These are phyloP conservation scores for Cyamopsis tetragonoloba DNA, from an alignment of 306 rosid species.

Conservation along the genomic window DNA sequence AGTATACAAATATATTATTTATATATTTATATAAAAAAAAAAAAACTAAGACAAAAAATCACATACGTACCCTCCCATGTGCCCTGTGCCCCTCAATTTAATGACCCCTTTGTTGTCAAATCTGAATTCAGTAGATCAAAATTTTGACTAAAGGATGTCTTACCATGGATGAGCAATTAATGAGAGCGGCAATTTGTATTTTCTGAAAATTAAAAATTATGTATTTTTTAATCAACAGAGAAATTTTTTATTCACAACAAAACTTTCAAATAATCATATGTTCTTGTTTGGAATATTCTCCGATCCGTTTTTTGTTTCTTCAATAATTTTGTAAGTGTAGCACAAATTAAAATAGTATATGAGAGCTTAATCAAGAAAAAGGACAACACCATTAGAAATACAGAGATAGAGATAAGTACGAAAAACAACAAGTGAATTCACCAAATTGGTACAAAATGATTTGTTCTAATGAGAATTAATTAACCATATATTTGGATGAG, in stretches of 20 bases:
- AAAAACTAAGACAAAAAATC: neutral
- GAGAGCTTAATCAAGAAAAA: no score
- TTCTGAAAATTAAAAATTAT: neutral
- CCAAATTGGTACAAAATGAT: no score
- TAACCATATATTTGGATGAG: no score
- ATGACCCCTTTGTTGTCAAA: neutral
- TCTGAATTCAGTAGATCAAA: neutral
- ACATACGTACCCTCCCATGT: neutral
- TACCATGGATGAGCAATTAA: neutral
- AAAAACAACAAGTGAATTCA: no score
- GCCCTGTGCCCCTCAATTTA: neutral
- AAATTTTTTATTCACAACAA: neutral
- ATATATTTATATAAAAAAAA: neutral
- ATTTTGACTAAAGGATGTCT: conserved; percentile 4
- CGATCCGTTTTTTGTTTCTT: no score
- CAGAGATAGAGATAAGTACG: no score
- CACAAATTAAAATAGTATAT: no score
- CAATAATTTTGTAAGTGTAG: no score
- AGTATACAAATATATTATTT: neutral
- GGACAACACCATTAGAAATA: no score
- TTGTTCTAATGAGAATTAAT: no score
- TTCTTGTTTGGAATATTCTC: no score
- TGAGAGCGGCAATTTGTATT: neutral
- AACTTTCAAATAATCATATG: neutral
- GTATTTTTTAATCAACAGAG: neutral